Base-by-base conservation (phyloP, 164 flowering plant genomes). In the Vitis rupestris region DNA sequence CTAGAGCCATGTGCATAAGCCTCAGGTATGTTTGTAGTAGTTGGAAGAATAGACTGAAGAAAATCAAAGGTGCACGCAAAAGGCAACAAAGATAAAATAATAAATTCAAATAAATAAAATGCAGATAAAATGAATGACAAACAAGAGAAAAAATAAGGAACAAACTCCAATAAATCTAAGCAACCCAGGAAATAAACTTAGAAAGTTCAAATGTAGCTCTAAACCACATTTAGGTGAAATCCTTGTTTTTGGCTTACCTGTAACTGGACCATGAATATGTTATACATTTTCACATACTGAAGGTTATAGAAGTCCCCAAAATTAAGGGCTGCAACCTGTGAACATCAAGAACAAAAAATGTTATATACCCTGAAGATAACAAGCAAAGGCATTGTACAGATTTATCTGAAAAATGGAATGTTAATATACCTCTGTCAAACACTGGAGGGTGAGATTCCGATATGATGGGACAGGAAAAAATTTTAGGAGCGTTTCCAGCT, bases 401-500 rank as follows among this genome's bases (percentile, higher is more conserved):
- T 12, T 9, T 10, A 9, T 17, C 52, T 55, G 51, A 56, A 12
- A 44, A 17, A 49, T n/a, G 62, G 23, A 53, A 54, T 10, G 55
- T 7, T 12, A n/a, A 16, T 48, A 30, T 74, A 91, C 99, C 97
- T 95, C 99, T 15, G 97, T 90, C 58, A 95, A 83, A 76, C 98
- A 93, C 69, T 95, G 97, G 19, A 95, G 92, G 13, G 98, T 88
- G 48, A 95, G 94, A 79, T 95, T 95, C 59, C 98, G 86, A 77
- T 91, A 95, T 16, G 93, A 63, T 63, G 93, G 86, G 63, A 85
- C 55, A 1, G 97, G 97, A 58, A 95, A 93, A 74, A 91, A 89
- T 47, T 90, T 93, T 16, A 93, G 78, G n/a, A 95, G 88, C 63
- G 91, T 95, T 71, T 95, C 97, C 78, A 95, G 87, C 99, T 95